These are phyloP conservation scores for Aspergillus campestris DNA, from an alignment of 495 filamentous ascomycete genomes.

Conservation along the genomic window DNA sequence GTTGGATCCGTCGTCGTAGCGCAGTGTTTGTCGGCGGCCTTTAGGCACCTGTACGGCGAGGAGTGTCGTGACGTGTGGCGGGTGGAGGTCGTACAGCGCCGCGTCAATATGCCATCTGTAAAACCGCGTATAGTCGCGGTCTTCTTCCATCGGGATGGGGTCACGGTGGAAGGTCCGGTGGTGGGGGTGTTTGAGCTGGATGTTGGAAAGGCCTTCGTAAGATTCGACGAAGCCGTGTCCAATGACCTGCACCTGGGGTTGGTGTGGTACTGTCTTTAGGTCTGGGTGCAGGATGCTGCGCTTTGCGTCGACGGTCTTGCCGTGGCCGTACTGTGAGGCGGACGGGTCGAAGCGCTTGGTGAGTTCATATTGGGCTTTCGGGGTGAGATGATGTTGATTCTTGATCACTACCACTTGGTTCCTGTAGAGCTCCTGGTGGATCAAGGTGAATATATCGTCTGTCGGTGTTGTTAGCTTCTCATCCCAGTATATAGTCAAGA, in stretches of 20 bases:
- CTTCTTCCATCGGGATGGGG: slow-evolving; percentile 51
- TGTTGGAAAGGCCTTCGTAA: slow-evolving; percentile 59
- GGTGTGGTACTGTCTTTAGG: slow-evolving; percentile 68
- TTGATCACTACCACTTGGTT: slow-evolving; percentile 62
- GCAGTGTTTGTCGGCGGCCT: slow-evolving; percentile 53
- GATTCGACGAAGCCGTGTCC: slow-evolving; percentile 57
- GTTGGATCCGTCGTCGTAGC: slow-evolving; percentile 63
- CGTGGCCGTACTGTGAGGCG: slow-evolving; percentile 59
- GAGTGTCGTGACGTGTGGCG: slow-evolving; percentile 60
- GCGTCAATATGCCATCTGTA: slow-evolving; percentile 78
- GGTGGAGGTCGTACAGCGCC: slow-evolving; percentile 62
- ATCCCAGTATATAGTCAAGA: not conserved
- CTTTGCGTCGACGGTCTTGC: slow-evolving; percentile 58
- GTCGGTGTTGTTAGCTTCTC: slow-evolving; percentile 4
- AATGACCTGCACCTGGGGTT: slow-evolving; percentile 72
- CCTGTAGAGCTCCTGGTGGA: slow-evolving; percentile 52
- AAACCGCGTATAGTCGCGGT: slow-evolving; percentile 61
- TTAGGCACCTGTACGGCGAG: slow-evolving; percentile 58
- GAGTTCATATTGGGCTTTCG: slow-evolving; percentile 61
- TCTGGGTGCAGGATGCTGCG: slow-evolving; percentile 67
- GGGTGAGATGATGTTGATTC: slow-evolving; percentile 49
- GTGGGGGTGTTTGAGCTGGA: slow-evolving; percentile 63
- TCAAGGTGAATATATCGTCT: slow-evolving; percentile 52
- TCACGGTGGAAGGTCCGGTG: slow-evolving; percentile 65
- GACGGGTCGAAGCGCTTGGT: slow-evolving; percentile 62